These are phyloP conservation scores for Cryphonectria carpinicola DNA, from an alignment of 2,329 filamentous ascomycete species.

Conservation along the genomic window DNA sequence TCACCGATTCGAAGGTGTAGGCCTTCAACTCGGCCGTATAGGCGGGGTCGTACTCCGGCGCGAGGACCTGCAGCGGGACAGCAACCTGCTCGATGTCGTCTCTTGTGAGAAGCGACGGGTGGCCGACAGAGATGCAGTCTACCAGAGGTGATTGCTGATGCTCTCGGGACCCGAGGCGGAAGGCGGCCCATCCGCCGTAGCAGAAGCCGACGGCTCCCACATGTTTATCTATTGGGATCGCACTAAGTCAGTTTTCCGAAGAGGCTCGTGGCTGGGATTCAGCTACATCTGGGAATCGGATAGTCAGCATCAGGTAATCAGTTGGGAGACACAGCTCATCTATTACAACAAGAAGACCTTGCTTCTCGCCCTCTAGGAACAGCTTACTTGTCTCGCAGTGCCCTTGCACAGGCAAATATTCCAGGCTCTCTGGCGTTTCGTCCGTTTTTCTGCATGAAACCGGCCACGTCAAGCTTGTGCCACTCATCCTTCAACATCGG, in stretches of 20 bases:
- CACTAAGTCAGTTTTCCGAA: not conserved
- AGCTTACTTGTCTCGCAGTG: not conserved
- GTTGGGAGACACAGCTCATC: not conserved
- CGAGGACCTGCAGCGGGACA: not conserved
- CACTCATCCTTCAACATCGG: not conserved
- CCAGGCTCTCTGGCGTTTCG: not conserved
- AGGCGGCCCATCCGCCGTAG: not conserved
- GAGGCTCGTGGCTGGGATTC: not conserved
- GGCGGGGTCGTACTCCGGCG: constrained; percentile 43
- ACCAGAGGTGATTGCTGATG: not conserved
- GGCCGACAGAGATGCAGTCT: not conserved
- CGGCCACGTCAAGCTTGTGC: not conserved
- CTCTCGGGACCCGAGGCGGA: not conserved
- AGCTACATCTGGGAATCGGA: not conserved
- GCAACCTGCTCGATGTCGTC: not conserved
- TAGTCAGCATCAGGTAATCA: not conserved
- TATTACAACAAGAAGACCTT: not conserved
- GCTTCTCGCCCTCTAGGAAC: not conserved
- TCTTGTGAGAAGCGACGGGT: not conserved
- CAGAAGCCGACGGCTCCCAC: not conserved
- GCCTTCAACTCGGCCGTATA: constrained; percentile 52
- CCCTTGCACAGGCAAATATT: not conserved
- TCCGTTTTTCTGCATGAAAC: not conserved
- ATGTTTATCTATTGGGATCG: not conserved
- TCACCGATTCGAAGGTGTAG: constrained; percentile 44